phyloP scores from a whole-genome alignment of 2,329 filamentous ascomycete genomes.

The Dryadomyces quercus-mongolicae region DNA sequence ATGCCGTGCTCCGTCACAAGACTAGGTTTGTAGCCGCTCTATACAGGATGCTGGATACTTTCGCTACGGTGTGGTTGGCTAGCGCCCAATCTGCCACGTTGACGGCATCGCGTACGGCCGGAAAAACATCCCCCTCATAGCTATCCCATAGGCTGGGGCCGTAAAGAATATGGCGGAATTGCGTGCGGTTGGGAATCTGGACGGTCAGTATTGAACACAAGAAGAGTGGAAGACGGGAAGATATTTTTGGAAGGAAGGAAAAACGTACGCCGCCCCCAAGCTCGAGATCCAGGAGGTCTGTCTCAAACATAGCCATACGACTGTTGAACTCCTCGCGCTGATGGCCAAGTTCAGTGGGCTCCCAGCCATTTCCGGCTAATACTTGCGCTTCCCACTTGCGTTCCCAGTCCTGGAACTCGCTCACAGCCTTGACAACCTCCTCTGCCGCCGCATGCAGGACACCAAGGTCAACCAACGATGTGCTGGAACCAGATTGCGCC shows the following conservation, averaged over 20 bases:
- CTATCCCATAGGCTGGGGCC: conserved; percentile 70
- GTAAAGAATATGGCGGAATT: conserved; percentile 90
- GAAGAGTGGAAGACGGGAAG: background rate
- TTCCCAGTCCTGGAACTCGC: conserved; percentile 65
- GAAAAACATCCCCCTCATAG: conserved; percentile 59
- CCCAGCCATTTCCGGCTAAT: conserved; percentile 60
- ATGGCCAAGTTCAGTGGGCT: conserved; percentile 54
- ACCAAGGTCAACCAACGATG: conserved; percentile 34
- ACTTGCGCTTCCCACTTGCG: conserved; percentile 63
- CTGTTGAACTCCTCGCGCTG: conserved; percentile 67
- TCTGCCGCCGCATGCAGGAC: conserved; percentile 52
- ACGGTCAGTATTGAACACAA: background rate
- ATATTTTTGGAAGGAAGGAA: background rate
- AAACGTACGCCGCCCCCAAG: conserved; percentile 59
- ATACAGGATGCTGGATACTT: conserved; percentile 56
- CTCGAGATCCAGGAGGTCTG: conserved; percentile 65
- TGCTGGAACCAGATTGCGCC: conserved; percentile 41
- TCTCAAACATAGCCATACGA: conserved; percentile 71
- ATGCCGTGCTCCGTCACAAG: background rate
- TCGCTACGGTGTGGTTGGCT: conserved; percentile 57
- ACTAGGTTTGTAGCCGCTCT: conserved; percentile 35
- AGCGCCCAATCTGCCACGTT: conserved; percentile 57
- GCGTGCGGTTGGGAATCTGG: conserved; percentile 71
- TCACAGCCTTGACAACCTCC: conserved; percentile 45
- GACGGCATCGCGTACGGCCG: conserved; percentile 73